phyloP scores from a whole-genome alignment of 148 eudicot species.

The Rhododendron molle region DNA sequence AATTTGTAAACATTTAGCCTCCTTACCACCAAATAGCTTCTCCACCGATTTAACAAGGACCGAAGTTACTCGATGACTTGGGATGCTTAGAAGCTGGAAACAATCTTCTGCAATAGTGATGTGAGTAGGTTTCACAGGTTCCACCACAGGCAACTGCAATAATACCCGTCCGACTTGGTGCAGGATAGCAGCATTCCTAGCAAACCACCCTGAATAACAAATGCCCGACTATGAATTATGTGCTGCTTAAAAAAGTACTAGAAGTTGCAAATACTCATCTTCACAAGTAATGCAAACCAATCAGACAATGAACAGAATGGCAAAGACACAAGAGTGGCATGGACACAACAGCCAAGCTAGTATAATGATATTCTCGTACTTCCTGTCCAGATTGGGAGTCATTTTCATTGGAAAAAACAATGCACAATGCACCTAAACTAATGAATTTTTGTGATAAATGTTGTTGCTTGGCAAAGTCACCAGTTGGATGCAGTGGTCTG shows the following conservation, averaged over 20 bases:
- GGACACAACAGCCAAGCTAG: neutral
- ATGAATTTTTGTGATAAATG: neutral
- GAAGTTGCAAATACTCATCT: neutral
- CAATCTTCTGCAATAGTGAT: conserved; percentile 75
- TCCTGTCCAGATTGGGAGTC: neutral
- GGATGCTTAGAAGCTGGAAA: conserved; percentile 67
- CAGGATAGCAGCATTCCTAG: conserved; percentile 65
- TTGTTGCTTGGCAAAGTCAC: neutral
- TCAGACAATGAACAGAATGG: neutral
- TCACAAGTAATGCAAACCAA: neutral
- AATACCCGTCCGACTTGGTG: conserved; percentile 57
- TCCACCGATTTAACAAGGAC: conserved; percentile 47
- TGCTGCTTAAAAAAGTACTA: neutral
- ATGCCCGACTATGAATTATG: neutral
- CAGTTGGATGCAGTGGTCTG: conserved; percentile 4
- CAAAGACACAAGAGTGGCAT: neutral
- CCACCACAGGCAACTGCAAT: conserved; percentile 35
- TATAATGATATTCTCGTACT: neutral
- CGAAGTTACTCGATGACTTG: conserved; percentile 41
- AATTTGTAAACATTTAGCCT: neutral
- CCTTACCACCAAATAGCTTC: conserved; percentile 66
- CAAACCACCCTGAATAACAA: conserved; percentile 80
- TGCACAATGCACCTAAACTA: neutral
- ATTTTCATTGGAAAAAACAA: neutral
- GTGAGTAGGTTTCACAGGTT: conserved; percentile 31